Evolutionary conservation across 768 basidiomycete genomes (phyloP).

Genomic region (Russula vinacea): DNA sequence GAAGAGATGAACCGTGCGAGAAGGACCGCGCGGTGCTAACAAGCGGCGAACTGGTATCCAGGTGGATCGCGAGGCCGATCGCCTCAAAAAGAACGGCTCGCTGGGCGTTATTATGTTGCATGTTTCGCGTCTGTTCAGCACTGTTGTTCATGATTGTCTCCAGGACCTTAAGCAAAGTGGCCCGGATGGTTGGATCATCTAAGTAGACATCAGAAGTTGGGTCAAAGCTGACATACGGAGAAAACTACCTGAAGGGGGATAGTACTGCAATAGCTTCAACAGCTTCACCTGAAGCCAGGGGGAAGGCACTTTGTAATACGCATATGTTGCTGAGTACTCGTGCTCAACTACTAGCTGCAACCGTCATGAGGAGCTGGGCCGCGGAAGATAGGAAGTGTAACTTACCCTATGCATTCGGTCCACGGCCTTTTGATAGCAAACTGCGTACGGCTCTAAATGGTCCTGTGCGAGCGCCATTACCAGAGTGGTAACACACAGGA

Average conservation of each 20-base stretch:
- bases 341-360: conserved; percentile 83
- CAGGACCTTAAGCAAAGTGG: conserved; percentile 76
- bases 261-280: conserved; percentile 88
- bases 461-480: conserved; percentile 95
- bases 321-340: conserved; percentile 83
- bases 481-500: conserved; percentile 88
- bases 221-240: not conserved
- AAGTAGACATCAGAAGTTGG: conserved; percentile 7
- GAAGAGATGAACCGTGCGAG: conserved; percentile 95
- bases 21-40: conserved; percentile 86
- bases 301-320: conserved; percentile 96
- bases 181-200: conserved; percentile 83
- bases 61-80: conserved; percentile 91
- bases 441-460: conserved; percentile 82
- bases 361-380: not conserved
- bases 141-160: conserved; percentile 89
- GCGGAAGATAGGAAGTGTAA: not conserved
- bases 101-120: conserved; percentile 98
- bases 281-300: conserved; percentile 98
- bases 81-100: conserved; percentile 98
- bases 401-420: conserved; percentile 77
- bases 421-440: conserved; percentile 94
- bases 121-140: conserved; percentile 87
- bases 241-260: conserved; percentile 82
- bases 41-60: conserved; percentile 86